Evolutionary conservation across 1,284 basidiomycete species (phyloP).

Genomic region (Marasmius tenuissimus): DNA sequence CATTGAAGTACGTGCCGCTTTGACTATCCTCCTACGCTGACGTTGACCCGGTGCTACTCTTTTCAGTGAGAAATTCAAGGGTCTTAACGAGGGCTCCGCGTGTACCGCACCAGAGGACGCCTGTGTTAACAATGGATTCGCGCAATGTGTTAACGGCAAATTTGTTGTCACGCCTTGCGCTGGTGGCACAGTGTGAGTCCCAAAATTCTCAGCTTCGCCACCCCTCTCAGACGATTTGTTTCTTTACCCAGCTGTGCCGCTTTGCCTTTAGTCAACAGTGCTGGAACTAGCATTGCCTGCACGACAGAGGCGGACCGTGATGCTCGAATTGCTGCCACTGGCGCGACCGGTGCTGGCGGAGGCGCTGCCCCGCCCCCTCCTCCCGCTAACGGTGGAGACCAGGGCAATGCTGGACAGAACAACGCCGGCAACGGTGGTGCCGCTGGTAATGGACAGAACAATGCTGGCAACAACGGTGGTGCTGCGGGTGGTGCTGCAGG

Average conservation of each 20-base stretch:
- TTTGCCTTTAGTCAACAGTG: constrained; percentile 44
- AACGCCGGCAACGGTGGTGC: too few relatives aligned
- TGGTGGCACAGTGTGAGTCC: constrained; percentile 40
- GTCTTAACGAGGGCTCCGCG: constrained; percentile 37
- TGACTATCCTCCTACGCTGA: constrained; percentile 2
- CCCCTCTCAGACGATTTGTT: neutral
- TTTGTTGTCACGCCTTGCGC: constrained; percentile 45
- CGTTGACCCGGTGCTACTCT: constrained; percentile 4
- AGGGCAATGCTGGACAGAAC: too few relatives aligned
- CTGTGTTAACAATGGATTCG: constrained; percentile 45
- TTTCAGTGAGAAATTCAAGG: constrained; percentile 44
- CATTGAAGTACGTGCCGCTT: constrained; percentile 43
- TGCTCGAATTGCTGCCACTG: constrained; percentile 34
- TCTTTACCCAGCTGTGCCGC: constrained; percentile 46
- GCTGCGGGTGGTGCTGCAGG: too few relatives aligned
- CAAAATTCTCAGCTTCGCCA: constrained; percentile 1
- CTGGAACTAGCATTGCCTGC: constrained; percentile 24
- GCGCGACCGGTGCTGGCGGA: constrained; percentile 15
- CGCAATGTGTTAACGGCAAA: constrained; percentile 49
- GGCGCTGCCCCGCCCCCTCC: constrained; percentile 7
- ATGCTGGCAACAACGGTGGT: constrained; percentile 7
- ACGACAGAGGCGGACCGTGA: constrained; percentile 27
- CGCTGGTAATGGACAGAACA: constrained; percentile 10
- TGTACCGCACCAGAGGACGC: constrained; percentile 47
- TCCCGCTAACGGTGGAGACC: too few relatives aligned